Base-by-base conservation (phyloP, 2,329 filamentous ascomycete species). In the Colletotrichum abscissum region DNA sequence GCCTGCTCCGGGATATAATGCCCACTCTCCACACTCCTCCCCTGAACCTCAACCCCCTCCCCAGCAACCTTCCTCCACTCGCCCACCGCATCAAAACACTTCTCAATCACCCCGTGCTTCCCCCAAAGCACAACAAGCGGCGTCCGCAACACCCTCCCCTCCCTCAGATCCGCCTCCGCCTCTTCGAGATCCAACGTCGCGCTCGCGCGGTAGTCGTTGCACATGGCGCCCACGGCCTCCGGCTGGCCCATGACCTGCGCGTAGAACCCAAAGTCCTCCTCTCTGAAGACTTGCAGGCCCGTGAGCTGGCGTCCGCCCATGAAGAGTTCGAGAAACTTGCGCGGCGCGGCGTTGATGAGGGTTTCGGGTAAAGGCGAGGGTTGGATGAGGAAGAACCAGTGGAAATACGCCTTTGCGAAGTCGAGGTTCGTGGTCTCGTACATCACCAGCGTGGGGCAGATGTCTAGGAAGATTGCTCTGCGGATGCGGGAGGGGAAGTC, bases 321-420 rank as follows among this genome's bases (percentile, higher is more conserved):
- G 74, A 84, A 88, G 52, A 82, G 77, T 22, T 84, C 80, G 0
- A 83, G 80, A n/a, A 88, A 83, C 42, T 81, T 79, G 7, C 81
- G 77, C 3, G 85, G 83, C 28, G 81, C 77, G 0, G 77, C 79
- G 0, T 79, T 79, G 74, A 86, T 85, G 59, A 89, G 79, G 54
- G 82, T 84, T 76, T 90, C 88, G 0, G 86, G 88, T 5, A 90
- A 82, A 0, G 89, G 86, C 5, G 80, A 80, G 0, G 81, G 78
- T 77, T 91, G 89, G 9, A 89, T 87, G 24, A 91, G 82, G 74
- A 91, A 87, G 65, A 89, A 89, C 88, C 89, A 91, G 79, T 91
- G 89, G 76, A 87, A 90, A 78, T 90, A 90, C 0, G 84, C 82
- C 33, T 81, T 82, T 1, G 87, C 86, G 72, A 89, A 86, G 0